Base-by-base conservation (phyloP, 495 filamentous ascomycete species). In the Amniculicola lignicola region DNA sequence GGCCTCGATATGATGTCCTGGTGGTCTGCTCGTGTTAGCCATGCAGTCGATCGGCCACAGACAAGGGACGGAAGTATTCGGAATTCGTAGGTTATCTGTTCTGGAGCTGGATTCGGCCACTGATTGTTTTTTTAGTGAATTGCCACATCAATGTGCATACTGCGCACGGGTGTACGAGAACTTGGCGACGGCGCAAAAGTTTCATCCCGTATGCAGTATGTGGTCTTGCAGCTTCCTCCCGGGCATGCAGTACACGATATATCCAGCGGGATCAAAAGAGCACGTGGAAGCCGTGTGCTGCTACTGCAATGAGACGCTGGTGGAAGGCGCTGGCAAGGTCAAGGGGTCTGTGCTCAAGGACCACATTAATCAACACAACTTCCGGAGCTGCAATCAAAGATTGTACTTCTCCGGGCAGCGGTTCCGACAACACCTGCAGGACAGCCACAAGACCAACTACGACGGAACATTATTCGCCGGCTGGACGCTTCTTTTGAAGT, bases 1-100 rank as follows among this genome's bases (percentile, higher is more conserved):
- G 57, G 57, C 14, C 35, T 50, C 5, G 57, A 60, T 16, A 60
- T 60, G 57, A 60, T 60, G 49, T 60, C 57, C 19, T 60, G 57
- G 57, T 60, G 57, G 57, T 41, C 12, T 31, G 49, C n/a, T 2
- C 38, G 57, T 1, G 46, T 52, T 2, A 45, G 38, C 22, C 55
- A 59, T 40, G 47, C 43, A 7, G 31, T 44, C 6, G 14, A 23
- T 15, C 48, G 40, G 16, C 15, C 35, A 9, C 25, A 43, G 24
- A 5, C 27, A 2, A 21, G 12, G 14, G 11, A 42, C 24, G 16
- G 9, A 2, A 54, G 40, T 3, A 1, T 14, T 19, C 28, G 14
- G 21, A 49, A 60, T 21, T 28, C 43, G 57, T 60, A 60, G 37
- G 57, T 35, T 7, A 10, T 15, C 31, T 33, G 15, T 38, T 14